Conservation (phyloP, 1,284 basidiomycete species). For the Peniophora sp. region DNA sequence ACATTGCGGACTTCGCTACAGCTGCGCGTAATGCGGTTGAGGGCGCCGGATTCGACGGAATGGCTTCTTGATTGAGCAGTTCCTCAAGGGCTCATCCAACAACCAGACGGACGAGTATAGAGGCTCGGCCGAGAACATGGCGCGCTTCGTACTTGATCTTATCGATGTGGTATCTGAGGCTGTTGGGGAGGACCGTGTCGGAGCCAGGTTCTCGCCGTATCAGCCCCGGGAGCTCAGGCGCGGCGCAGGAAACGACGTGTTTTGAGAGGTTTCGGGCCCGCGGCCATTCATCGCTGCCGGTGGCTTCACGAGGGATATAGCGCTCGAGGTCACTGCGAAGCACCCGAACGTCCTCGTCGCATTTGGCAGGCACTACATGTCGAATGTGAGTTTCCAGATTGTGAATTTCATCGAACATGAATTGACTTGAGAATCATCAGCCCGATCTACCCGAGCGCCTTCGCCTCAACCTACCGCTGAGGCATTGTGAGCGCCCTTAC, state of each 20-base stretch:
- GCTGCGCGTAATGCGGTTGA: slow-evolving; percentile 22
- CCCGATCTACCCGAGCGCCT: neutral
- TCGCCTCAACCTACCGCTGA: neutral
- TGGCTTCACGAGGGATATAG: slow-evolving; percentile 28
- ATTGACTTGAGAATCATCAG: neutral
- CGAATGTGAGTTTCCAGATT: slow-evolving; percentile 23
- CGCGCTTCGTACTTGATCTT: slow-evolving; percentile 32
- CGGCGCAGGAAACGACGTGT: slow-evolving; percentile 26
- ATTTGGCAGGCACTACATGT: slow-evolving; percentile 38
- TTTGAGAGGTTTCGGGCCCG: slow-evolving; percentile 24
- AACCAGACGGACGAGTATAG: slow-evolving; percentile 41
- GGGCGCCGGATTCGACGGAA: slow-evolving; percentile 22
- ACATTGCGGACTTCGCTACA: slow-evolving; percentile 15
- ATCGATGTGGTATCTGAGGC: slow-evolving; percentile 18
- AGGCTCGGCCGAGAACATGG: slow-evolving; percentile 34
- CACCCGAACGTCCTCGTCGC: slow-evolving; percentile 20
- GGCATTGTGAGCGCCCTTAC: neutral
- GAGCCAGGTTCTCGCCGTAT: slow-evolving; percentile 42
- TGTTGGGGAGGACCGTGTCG: slow-evolving; percentile 22
- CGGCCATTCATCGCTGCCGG: slow-evolving; percentile 42
- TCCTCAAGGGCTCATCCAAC: slow-evolving; percentile 23
- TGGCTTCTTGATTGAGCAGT: slow-evolving; percentile 18
- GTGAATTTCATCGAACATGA: neutral
- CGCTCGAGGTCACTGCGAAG: slow-evolving; percentile 5
- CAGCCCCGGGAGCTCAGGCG: neutral